Evolutionary conservation across 2,329 filamentous ascomycete genomes (phyloP).

Genomic region (Graphilbum fragrans): DNA sequence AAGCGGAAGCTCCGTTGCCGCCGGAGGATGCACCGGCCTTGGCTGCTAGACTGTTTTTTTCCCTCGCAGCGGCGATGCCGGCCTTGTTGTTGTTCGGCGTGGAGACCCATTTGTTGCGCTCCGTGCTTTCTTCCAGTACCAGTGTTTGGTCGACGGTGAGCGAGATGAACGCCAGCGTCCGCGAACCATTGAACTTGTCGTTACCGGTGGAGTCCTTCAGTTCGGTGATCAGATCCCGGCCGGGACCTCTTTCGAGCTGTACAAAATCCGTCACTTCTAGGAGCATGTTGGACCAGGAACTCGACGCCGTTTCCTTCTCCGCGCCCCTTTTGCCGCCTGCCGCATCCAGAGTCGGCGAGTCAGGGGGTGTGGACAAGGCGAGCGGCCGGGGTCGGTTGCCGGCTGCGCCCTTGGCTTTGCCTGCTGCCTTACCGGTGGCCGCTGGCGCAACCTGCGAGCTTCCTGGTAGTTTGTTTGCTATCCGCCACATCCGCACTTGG

Average conservation of each 20-base stretch:
- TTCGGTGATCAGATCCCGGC: conserved; percentile 36
- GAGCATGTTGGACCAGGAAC: conserved; percentile 33
- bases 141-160: conserved; percentile 64
- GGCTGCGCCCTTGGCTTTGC: background rate
- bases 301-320: conserved; percentile 11
- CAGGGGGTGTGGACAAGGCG: conserved; percentile 15
- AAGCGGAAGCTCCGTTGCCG: conserved; percentile 18
- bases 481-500: conserved; percentile 67
- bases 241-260: conserved; percentile 30
- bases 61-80: conserved; percentile 8
- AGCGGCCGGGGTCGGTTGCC: background rate
- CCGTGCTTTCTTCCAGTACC: conserved; percentile 70
- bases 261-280: conserved; percentile 52
- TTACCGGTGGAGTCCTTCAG: conserved; percentile 60
- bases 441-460: conserved; percentile 4
- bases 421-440: background rate
- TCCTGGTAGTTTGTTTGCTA: conserved; percentile 34
- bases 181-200: conserved; percentile 63
- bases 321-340: background rate
- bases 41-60: conserved; percentile 11
- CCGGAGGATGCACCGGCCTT: background rate
- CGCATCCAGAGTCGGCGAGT: conserved; percentile 11
- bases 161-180: conserved; percentile 52
- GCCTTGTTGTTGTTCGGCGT: conserved; percentile 23
- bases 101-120: conserved; percentile 45